Evolutionary conservation across 2,329 filamentous ascomycete genomes (phyloP).

Genomic region (Thelonectria rubi): DNA sequence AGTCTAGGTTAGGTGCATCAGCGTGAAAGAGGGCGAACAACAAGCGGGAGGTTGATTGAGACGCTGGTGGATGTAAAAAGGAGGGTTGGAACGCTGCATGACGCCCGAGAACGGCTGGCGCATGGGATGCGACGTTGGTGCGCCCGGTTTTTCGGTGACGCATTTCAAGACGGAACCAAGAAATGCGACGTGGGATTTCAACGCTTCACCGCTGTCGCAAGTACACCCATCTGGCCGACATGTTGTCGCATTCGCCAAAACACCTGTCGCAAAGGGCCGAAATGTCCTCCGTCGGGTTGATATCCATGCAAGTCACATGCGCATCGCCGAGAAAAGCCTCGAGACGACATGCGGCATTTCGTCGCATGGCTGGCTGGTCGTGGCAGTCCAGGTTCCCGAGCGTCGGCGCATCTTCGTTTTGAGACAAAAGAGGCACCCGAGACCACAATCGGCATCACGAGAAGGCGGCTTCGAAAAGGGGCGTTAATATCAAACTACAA

Average conservation of each 20-base stretch:
- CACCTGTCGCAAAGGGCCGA: slow-evolving; percentile 9
- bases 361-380: not conserved
- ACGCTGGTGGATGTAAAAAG: too few relatives aligned
- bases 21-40: not conserved
- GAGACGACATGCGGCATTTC: not conserved
- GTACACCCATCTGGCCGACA: not conserved
- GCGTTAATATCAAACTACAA: slow-evolving; percentile 36
- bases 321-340: too few relatives aligned
- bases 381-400: not conserved
- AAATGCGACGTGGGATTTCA: not conserved
- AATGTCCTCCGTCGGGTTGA: not conserved
- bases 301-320: too few relatives aligned
- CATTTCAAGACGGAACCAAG: not conserved
- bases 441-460: not conserved
- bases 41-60: not conserved
- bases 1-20: slow-evolving; percentile 28
- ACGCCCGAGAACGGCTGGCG: not conserved
- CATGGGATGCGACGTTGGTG: not conserved
- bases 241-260: slow-evolving; percentile 13
- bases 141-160: too few relatives aligned
- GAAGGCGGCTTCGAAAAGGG: not conserved
- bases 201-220: slow-evolving; percentile 10
- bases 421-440: not conserved
- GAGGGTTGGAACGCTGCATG: not conserved
- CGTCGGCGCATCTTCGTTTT: not conserved